Conservation (phyloP, 768 basidiomycete species). For the Suillus brevipes region DNA sequence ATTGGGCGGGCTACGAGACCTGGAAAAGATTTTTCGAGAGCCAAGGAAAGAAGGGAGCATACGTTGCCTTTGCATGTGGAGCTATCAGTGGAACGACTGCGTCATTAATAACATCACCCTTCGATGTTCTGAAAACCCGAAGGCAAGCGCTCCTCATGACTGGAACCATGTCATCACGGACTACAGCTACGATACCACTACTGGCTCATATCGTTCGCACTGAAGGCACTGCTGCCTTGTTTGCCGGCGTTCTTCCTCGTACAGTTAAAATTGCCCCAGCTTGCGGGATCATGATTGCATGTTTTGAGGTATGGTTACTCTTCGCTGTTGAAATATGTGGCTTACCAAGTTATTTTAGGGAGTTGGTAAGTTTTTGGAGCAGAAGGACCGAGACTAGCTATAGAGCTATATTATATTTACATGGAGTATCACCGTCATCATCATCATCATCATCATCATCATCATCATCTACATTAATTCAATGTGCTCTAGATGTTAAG, state of each 20-base stretch:
- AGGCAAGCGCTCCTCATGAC: slow-evolving; percentile 82
- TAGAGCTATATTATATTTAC: slow-evolving; percentile 30
- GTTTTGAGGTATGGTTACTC: slow-evolving; percentile 70
- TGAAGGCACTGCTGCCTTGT: slow-evolving; percentile 79
- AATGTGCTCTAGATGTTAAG: slow-evolving; percentile 15
- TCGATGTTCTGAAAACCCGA: slow-evolving; percentile 95
- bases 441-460: slow-evolving; percentile 1
- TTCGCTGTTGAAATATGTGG: slow-evolving; percentile 10
- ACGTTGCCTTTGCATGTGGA: slow-evolving; percentile 85
- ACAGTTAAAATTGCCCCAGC: slow-evolving; percentile 96
- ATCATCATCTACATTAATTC: slow-evolving; percentile 17
- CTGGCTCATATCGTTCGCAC: slow-evolving; percentile 67
- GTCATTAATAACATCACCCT: slow-evolving; percentile 88
- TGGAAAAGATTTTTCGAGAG: slow-evolving; percentile 66
- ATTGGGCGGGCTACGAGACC: slow-evolving; percentile 94
- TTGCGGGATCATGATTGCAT: slow-evolving; percentile 97
- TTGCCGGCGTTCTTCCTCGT: slow-evolving; percentile 82
- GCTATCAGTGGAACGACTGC: slow-evolving; percentile 85
- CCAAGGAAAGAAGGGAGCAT: slow-evolving; percentile 55
- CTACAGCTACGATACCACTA: slow-evolving; percentile 60
- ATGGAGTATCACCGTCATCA: slow-evolving; percentile 2
- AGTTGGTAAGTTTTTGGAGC: slow-evolving; percentile 53
- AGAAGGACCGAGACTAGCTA: slow-evolving; percentile 24
- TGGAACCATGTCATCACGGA: slow-evolving; percentile 37
- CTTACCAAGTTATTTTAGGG: slow-evolving; percentile 42